Percentiles rank a stretch among this genome's conserved stretches.
These are phyloP conservation scores for Neurospora sp. DNA, from an alignment of 495 filamentous ascomycete genomes.

Conservation along the genomic window DNA sequence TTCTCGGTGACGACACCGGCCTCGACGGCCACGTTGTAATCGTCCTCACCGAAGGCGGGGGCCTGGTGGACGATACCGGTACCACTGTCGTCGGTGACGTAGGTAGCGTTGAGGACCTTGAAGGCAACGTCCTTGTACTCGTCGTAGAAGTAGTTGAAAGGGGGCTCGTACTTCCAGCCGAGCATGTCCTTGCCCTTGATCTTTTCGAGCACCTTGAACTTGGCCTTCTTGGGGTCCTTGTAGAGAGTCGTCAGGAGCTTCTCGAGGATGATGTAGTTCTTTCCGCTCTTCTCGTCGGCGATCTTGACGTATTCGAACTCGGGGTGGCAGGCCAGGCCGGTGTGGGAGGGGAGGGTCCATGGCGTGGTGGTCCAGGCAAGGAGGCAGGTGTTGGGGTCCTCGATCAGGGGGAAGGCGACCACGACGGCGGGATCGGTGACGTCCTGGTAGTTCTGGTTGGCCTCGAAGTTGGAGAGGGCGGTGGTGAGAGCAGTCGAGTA, in stretches of 20 bases:
- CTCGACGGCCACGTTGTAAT: constrained; percentile 78
- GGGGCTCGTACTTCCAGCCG: constrained; percentile 85
- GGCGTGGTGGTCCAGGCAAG: constrained; percentile 94
- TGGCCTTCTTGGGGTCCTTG: constrained; percentile 96
- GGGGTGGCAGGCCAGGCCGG: constrained; percentile 70
- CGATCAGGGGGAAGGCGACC: constrained; percentile 72
- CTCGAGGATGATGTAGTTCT: constrained; percentile 82
- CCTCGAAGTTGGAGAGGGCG: constrained; percentile 86
- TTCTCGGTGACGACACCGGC: constrained; percentile 66
- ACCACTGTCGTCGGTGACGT: constrained; percentile 89
- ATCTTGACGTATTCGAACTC: constrained; percentile 94
- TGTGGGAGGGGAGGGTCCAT: constrained; percentile 88
- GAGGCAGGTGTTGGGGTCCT: constrained; percentile 64
- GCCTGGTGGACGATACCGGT: constrained; percentile 94
- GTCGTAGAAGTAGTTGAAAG: constrained; percentile 90
- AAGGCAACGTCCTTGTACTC: constrained; percentile 95
- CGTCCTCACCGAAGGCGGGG: constrained; percentile 92
- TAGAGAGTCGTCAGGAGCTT: constrained; percentile 77
- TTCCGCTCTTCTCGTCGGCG: constrained; percentile 66
- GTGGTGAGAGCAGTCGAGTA: constrained; percentile 89
- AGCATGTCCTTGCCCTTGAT: constrained; percentile 80
- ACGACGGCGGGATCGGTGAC: constrained; percentile 88
- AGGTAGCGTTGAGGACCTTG: constrained; percentile 72
- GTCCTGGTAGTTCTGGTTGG: constrained; percentile 91
- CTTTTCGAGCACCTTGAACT: constrained; percentile 76